These are phyloP conservation scores for Arthroderma sp. DNA, from an alignment of 2,329 filamentous ascomycete species.

Conservation along the genomic window DNA sequence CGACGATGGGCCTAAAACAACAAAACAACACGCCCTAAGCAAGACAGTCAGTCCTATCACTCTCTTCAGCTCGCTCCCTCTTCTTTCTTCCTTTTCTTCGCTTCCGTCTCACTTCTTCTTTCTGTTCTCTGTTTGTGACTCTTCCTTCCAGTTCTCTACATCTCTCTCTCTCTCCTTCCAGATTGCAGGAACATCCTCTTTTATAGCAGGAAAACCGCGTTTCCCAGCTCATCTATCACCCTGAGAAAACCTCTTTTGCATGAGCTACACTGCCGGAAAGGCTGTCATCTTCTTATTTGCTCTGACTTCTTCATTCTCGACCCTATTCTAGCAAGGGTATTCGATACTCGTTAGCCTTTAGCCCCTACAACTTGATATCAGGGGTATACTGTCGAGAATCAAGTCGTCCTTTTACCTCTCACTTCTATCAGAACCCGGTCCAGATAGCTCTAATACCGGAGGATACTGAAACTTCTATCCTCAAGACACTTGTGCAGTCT, in stretches of 20 bases:
- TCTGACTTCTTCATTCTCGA: background rate
- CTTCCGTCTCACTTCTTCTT: conserved; percentile 3
- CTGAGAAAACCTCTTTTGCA: background rate
- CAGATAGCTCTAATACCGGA: background rate
- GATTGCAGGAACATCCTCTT: background rate
- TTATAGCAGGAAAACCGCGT: background rate
- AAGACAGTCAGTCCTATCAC: background rate
- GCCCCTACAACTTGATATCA: background rate
- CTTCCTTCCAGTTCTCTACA: background rate
- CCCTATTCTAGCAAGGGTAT: background rate
- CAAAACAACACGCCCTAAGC: background rate
- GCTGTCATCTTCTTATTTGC: background rate
- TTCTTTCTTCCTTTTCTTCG: background rate
- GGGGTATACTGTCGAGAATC: background rate
- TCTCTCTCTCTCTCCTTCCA: background rate
- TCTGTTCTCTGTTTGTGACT: background rate
- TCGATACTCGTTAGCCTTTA: background rate
- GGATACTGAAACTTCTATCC: background rate
- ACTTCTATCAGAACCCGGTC: background rate
- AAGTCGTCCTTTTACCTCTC: background rate
- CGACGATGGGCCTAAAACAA: background rate
- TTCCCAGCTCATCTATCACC: background rate
- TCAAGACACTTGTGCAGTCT: too few species aligned
- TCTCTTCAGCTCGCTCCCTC: background rate
- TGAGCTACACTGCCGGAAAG: background rate